Conservation (phyloP, 2,329 filamentous ascomycete genomes). For the Apiospora koreana region DNA sequence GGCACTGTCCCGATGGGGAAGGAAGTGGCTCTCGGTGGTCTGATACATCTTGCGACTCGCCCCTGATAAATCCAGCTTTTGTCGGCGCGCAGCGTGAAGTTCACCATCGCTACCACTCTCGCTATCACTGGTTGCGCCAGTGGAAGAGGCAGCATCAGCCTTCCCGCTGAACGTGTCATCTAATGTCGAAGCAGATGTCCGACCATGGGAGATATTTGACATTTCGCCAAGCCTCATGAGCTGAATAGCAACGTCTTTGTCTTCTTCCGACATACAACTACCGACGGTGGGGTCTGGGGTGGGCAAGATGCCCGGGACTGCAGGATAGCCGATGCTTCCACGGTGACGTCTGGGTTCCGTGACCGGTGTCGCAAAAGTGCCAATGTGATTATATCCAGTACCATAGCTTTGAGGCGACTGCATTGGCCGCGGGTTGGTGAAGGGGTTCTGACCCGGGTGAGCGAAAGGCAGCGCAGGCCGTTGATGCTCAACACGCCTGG, state of each 20-base stretch:
- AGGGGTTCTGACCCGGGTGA: constrained; percentile 75
- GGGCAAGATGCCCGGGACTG: constrained; percentile 68
- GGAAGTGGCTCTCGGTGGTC: constrained; percentile 55
- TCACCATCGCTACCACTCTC: constrained; percentile 70
- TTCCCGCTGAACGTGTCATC: constrained; percentile 92
- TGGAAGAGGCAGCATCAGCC: constrained; percentile 82
- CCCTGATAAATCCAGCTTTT: constrained; percentile 52
- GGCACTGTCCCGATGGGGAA: constrained; percentile 39
- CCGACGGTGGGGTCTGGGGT: constrained; percentile 97
- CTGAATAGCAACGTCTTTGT: constrained; percentile 91
- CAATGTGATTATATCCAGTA: constrained; percentile 54
- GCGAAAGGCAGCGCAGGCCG: constrained; percentile 75
- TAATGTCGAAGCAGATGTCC: constrained; percentile 88
- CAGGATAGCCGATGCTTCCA: constrained; percentile 59
- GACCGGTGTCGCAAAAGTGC: constrained; percentile 63
- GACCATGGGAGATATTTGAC: constrained; percentile 89
- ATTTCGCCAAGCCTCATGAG: constrained; percentile 94
- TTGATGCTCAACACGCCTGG: constrained; percentile 75
- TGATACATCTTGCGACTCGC: constrained; percentile 49
- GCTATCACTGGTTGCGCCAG: constrained; percentile 78
- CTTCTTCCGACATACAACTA: constrained; percentile 95
- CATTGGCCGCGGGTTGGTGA: constrained; percentile 73
- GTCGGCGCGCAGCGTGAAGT: constrained; percentile 58
- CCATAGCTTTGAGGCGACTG: constrained; percentile 81
- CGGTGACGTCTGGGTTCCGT: constrained; percentile 67